A percentile compares a stretch with the other conserved stretches of the same genome.
Conservation (phyloP, 805 yeast species). For the Nakazawaea ambrosiae region DNA sequence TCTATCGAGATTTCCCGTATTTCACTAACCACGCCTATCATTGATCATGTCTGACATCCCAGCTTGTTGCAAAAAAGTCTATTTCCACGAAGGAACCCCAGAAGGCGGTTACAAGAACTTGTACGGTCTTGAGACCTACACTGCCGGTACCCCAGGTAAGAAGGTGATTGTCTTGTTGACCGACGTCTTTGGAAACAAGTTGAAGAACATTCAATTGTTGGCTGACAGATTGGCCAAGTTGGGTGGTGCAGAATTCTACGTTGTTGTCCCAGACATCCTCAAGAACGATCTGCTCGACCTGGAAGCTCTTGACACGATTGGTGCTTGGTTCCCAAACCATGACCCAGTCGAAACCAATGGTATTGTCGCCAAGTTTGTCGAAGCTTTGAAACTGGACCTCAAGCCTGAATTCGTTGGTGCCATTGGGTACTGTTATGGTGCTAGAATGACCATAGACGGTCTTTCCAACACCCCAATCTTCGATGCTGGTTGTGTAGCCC, state of each 20-base stretch:
- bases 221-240: conserved; percentile 30
- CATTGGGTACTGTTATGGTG: conserved; percentile 84
- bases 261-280: conserved; percentile 32
- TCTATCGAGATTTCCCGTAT: too few relatives aligned
- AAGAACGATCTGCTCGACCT: conserved; percentile 27
- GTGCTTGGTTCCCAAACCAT: neutral
- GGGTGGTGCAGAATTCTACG: conserved; percentile 21
- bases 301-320: conserved; percentile 2
- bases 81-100: conserved; percentile 44
- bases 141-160: conserved; percentile 34
- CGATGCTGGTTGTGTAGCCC: conserved; percentile 69
- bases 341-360: conserved; percentile 35
- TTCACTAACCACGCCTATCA: too few relatives aligned
- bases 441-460: conserved; percentile 55
- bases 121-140: conserved; percentile 36
- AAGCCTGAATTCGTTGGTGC: conserved; percentile 44
- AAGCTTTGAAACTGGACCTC: conserved; percentile 32
- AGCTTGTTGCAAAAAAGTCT: conserved; percentile 35
- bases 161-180: conserved; percentile 27
- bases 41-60: neutral
- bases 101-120: conserved; percentile 34
- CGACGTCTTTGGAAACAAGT: conserved; percentile 28
- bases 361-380: conserved; percentile 41
- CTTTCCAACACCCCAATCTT: conserved; percentile 26
- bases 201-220: conserved; percentile 20